These are phyloP conservation scores for Penicillium hesseltinei DNA, from an alignment of 2,329 filamentous ascomycete species.

Conservation along the genomic window DNA sequence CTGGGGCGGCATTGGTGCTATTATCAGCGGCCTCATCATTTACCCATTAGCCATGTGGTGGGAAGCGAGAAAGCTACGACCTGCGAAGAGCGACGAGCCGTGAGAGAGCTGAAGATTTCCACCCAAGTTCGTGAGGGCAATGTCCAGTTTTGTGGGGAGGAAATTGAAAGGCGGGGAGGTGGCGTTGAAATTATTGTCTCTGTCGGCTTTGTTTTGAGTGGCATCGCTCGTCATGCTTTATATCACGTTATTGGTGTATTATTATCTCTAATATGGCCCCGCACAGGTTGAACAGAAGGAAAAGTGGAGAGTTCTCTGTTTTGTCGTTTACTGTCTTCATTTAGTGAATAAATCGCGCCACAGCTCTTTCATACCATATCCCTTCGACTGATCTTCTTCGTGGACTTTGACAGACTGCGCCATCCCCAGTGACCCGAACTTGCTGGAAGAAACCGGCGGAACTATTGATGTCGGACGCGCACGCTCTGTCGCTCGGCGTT, in stretches of 20 bases:
- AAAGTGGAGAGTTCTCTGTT: background rate
- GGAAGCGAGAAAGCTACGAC: background rate
- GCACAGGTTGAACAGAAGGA: background rate
- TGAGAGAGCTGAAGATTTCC: background rate
- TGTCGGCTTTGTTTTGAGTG: background rate
- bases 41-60: background rate
- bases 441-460: constrained; percentile 42
- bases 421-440: constrained; percentile 62
- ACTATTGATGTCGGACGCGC: constrained; percentile 37
- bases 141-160: too few species aligned
- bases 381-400: constrained; percentile 68
- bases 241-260: background rate
- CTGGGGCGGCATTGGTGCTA: rapidly evolving
- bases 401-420: constrained; percentile 58
- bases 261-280: background rate
- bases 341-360: constrained; percentile 74
- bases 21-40: background rate
- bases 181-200: background rate
- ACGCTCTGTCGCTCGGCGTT: constrained; percentile 59
- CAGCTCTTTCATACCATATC: constrained; percentile 83
- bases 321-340: background rate
- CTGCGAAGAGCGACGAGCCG: background rate
- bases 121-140: background rate
- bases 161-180: background rate
- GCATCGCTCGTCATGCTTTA: background rate